Conservation (phyloP, 2,329 filamentous ascomycete species). For the Blastomyces emzantsi region DNA sequence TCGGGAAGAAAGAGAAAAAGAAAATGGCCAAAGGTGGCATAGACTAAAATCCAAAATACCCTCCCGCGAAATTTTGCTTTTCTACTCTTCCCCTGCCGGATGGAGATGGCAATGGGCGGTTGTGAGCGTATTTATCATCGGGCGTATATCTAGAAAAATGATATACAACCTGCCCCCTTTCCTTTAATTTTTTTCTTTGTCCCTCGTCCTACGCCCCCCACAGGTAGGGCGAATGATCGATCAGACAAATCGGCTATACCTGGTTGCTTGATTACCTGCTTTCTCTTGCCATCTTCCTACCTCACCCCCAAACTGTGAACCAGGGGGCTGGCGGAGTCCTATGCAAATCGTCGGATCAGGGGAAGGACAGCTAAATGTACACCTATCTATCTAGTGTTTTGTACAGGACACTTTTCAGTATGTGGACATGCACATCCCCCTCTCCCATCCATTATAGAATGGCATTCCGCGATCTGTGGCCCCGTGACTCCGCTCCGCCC, state of each 20-base stretch:
- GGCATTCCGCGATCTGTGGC: background rate
- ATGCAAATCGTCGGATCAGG: background rate
- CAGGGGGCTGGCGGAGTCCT: background rate
- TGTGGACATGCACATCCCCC: background rate
- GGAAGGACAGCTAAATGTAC: background rate
- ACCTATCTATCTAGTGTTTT: too few relatives aligned
- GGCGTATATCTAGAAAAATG: background rate
- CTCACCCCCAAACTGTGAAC: background rate
- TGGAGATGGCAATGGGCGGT: background rate
- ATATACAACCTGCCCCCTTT: background rate
- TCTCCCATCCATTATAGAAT: background rate
- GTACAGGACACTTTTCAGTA: background rate
- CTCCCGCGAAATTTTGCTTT: background rate
- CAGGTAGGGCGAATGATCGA: background rate
- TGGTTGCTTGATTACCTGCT: background rate
- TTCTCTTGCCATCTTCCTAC: background rate
- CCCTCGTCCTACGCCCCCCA: too few relatives aligned
- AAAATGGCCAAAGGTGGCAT: background rate
- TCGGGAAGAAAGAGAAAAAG: background rate
- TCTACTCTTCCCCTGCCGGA: background rate
- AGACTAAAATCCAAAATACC: background rate
- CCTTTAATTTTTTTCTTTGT: background rate
- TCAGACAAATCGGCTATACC: background rate
- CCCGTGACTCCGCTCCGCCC: slow-evolving; percentile 10
- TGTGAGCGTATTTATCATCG: background rate